A percentile compares a stretch with the other conserved stretches of the same genome.
Evolutionary conservation across 2,329 filamentous ascomycete species (phyloP).

Genomic region (Monosporascus sp.): DNA sequence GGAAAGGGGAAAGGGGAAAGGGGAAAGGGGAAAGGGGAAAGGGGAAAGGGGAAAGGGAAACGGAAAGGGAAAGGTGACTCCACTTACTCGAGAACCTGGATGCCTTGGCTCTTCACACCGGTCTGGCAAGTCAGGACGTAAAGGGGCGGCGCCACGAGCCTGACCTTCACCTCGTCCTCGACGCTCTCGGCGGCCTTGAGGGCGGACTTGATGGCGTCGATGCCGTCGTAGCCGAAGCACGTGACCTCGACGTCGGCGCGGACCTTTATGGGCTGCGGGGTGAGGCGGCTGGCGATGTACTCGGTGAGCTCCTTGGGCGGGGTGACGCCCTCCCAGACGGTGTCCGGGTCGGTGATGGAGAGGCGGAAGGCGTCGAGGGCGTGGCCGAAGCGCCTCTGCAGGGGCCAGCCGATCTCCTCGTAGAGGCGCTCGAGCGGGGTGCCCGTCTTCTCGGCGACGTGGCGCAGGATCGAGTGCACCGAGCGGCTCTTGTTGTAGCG

Average conservation of each 20-base stretch:
- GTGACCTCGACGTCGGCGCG: constrained; percentile 96
- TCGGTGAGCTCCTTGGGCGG: constrained; percentile 85
- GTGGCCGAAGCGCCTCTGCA: constrained; percentile 97
- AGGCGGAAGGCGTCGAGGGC: constrained; percentile 98
- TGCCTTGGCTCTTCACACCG: constrained; percentile 84
- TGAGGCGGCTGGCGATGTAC: constrained; percentile 96
- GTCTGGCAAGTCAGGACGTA: constrained; percentile 96
- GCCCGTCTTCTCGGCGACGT: constrained; percentile 94
- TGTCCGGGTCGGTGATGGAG: constrained; percentile 88
- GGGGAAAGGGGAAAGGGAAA: background rate
- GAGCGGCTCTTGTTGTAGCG: constrained; percentile 99
- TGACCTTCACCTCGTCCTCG: constrained; percentile 92
- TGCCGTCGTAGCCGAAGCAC: constrained; percentile 93
- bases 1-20: too few species aligned
- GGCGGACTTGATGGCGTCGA: constrained; percentile 94
- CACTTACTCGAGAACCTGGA: constrained; percentile 63
- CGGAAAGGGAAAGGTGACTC: too few species aligned
- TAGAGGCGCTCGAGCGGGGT: constrained; percentile 93
- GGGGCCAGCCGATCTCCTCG: constrained; percentile 89
- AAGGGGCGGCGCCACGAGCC: constrained; percentile 93
- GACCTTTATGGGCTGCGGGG: constrained; percentile 97
- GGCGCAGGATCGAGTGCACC: constrained; percentile 97
- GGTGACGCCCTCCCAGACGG: constrained; percentile 77
- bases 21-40: background rate
- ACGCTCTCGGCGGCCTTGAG: constrained; percentile 93